These are phyloP conservation scores for Pelomyxa schiedti DNA, from an alignment of 78 protist genomes.

Conservation along the genomic window DNA sequence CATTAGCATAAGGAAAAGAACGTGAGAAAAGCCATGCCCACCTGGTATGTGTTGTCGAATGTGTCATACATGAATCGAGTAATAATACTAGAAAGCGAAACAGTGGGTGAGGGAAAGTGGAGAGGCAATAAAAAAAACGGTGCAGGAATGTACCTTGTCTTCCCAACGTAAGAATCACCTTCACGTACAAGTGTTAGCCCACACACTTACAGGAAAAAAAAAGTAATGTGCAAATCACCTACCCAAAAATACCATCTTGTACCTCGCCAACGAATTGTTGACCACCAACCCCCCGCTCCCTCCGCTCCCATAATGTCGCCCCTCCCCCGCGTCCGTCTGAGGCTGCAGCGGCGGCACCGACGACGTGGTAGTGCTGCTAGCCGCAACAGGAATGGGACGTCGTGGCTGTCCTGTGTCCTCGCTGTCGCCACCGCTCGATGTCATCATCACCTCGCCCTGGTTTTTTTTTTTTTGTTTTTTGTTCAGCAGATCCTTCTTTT, in stretches of 20 bases:
- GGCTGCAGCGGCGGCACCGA: too few relatives aligned
- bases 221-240: constrained; percentile 17
- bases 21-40: not conserved
- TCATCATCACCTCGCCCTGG: too few relatives aligned
- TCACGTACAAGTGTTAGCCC: not conserved
- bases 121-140: not conserved
- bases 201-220: not conserved
- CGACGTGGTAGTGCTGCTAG: too few relatives aligned
- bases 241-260: constrained; percentile 55
- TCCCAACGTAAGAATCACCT: not conserved
- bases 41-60: constrained; percentile 86
- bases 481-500: too few relatives aligned
- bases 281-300: too few relatives aligned
- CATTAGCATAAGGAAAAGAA: not conserved
- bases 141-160: not conserved
- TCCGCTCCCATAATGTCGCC: too few relatives aligned
- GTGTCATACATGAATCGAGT: constrained; percentile 97
- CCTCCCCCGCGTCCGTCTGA: too few relatives aligned
- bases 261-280: constrained; percentile 39
- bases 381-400: too few relatives aligned
- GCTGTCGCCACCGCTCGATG: too few relatives aligned
- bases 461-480: too few relatives aligned
- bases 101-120: not conserved
- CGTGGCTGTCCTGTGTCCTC: too few relatives aligned
- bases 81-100: constrained; percentile 75